Evolutionary conservation across 305 asterid genomes (phyloP).

Genomic region (Euphrasia arctica): DNA sequence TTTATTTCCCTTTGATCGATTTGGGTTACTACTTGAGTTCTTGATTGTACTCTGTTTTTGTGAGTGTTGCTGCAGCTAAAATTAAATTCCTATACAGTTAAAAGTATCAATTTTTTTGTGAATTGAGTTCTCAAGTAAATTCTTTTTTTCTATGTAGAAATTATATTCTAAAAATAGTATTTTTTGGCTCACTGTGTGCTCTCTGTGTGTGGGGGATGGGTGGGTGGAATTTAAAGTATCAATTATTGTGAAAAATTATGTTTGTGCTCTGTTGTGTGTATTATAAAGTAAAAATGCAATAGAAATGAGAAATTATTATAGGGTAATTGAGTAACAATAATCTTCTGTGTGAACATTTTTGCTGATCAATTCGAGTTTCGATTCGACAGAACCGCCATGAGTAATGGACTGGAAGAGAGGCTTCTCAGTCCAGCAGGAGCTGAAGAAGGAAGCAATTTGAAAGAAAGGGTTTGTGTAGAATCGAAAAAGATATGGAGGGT

Average conservation of each 20-base stretch:
- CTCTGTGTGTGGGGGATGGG: no score
- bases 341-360: background rate
- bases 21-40: background rate
- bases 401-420: conserved; percentile 32
- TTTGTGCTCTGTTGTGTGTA: background rate
- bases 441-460: conserved; percentile 25
- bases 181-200: no score
- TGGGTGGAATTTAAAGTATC: background rate
- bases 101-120: background rate
- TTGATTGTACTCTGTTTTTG: background rate
- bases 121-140: background rate
- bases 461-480: conserved; percentile 38
- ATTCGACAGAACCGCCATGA: conserved; percentile 33
- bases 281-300: background rate
- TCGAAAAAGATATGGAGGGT: conserved; percentile 66
- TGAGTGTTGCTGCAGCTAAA: background rate
- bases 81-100: background rate
- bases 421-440: conserved; percentile 36
- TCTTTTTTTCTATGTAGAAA: background rate
- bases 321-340: background rate
- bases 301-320: background rate
- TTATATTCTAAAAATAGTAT: no score
- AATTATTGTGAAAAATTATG: background rate
- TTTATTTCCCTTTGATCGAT: background rate
- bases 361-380: background rate